A percentile compares a stretch with the other conserved stretches of the same genome.
phyloP scores from a whole-genome alignment of 140 eudicot genomes.

The Bidens hawaiensis region DNA sequence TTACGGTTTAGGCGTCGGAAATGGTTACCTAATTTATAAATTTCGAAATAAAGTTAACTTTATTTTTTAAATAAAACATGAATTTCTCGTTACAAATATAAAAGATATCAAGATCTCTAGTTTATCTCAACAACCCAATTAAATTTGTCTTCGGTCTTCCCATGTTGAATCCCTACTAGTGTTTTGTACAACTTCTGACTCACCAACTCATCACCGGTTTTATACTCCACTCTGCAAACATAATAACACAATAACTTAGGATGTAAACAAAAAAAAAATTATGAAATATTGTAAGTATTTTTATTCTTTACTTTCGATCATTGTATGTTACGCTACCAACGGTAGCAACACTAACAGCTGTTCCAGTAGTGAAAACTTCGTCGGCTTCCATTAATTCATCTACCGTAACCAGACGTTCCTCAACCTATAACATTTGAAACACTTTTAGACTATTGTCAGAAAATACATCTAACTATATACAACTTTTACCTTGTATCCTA shows the following conservation, averaged over 20 bases:
- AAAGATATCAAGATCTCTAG: not conserved
- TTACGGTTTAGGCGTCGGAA: too few relatives aligned
- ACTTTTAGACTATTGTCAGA: not conserved
- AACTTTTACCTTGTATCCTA: slow-evolving; percentile 62
- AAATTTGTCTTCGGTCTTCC: slow-evolving; percentile 53
- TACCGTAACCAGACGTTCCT: slow-evolving; percentile 52
- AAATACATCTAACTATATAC: not conserved
- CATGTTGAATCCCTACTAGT: slow-evolving; percentile 57
- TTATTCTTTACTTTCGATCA: slow-evolving; percentile 45
- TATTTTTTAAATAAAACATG: not conserved
- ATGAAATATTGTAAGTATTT: not conserved
- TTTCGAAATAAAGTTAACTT: not conserved
- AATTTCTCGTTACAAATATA: not conserved
- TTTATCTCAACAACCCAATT: slow-evolving; percentile 76
- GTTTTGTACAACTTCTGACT: slow-evolving; percentile 39
- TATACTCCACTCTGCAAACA: slow-evolving; percentile 50
- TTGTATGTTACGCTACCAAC: slow-evolving; percentile 77
- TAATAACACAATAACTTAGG: not conserved
- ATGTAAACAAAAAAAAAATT: not conserved
- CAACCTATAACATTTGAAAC: slow-evolving; percentile 39
- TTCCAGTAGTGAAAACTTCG: slow-evolving; percentile 87
- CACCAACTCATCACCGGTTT: slow-evolving; percentile 29
- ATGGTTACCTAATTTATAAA: not conserved
- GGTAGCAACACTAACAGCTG: slow-evolving; percentile 83
- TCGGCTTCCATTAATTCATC: slow-evolving; percentile 75